Base-by-base conservation (phyloP, 2,329 filamentous ascomycete genomes). In the Diaporthe batatas region DNA sequence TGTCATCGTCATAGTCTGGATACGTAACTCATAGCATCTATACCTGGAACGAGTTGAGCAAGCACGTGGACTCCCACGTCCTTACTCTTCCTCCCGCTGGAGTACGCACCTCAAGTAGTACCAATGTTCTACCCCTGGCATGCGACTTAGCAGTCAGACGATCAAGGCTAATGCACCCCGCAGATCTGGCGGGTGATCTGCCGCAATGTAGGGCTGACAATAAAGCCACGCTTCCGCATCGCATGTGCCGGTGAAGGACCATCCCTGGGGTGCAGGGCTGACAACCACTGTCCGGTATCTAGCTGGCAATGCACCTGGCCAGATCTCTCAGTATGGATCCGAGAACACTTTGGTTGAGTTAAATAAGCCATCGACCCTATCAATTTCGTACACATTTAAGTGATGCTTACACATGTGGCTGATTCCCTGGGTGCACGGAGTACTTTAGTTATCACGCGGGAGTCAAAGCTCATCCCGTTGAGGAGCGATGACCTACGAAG, bases 181-280 rank as follows among this genome's bases (percentile, higher is more conserved):
- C 71, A 70, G 21, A 70, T 73, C 71, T 73, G 67, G 55, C 71
- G 57, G 57, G 49, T 29, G 71, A 70, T 70, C 71, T 73, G 44
- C 71, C 34, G 67, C 54, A 51, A 32, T 44, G 39, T 73, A 73
- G 67, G 71, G 71, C 71, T 70, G 71, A 73, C 44, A 51, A 10
- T 47, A 23, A 14, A 23, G n/a, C 36, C 54, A 16, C 36, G 53
- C 47, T 42, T 21, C 68, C 68, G 47, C 62, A 53, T 21, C 32
- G 29, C 47, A 39, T 39, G 32, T 65, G 21, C 23, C n/a, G 1
- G 12, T 36, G 12, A n/a, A 47, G 12, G 59, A 51, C 23, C 25
- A 25, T 32, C 21, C 29, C 44, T 65, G 62, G 14, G 62, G 25
- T 51, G 29, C 32, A 25, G 39, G 34, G 39, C 39, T 42, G 39